Base-by-base conservation (phyloP, 202 grass and related monocot genomes). In the Setaria italica region DNA sequence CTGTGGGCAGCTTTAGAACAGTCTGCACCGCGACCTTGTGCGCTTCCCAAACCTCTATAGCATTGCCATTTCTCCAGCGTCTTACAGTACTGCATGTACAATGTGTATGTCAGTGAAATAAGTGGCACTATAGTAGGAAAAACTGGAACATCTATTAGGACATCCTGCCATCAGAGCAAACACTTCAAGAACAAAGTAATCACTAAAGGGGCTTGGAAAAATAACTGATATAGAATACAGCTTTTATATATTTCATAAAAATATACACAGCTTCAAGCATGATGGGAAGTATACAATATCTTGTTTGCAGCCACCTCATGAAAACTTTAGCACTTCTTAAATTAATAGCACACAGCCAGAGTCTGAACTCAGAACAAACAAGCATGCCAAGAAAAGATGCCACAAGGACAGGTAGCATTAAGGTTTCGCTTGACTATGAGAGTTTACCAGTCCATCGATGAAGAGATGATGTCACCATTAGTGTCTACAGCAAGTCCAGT, bases 1-100 rank as follows among this genome's bases (percentile, higher is more conserved):
- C 96, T 32, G 91, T 82, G 1, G 91, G 81, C 8, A 94, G 76
- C 82, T 94, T 99, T 65, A 94, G n/a, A 87, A 99, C 85, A 80
- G 96, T 87, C 88, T 99, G 96, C 82, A 99, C 90, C 42, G 93
- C 96, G 62, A 94, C 90, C 62, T 92, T 94, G 65, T 99, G 93
- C 21, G 97, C 92, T 88, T 99, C 93, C 97, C 93, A 99, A 69
- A 91, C 87, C 86, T 99, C 97, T 81, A 99, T 42, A 46, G 85
- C 86, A 34, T 87, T 92, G 49, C 92, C 88, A 72, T 94, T 86
- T 74, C 93, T 91, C 97, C 97, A 99, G 57, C 93, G 80, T 75
- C 92, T 92, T 77, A 99, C 81, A 77, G 91, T 96, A 90, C 93
- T 99, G 75, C 85, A 90, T 57, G 43, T 69, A 81, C 45, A 83